phyloP scores from a whole-genome alignment of 352 stramenopile species.

The Globisporangium paddicum region DNA sequence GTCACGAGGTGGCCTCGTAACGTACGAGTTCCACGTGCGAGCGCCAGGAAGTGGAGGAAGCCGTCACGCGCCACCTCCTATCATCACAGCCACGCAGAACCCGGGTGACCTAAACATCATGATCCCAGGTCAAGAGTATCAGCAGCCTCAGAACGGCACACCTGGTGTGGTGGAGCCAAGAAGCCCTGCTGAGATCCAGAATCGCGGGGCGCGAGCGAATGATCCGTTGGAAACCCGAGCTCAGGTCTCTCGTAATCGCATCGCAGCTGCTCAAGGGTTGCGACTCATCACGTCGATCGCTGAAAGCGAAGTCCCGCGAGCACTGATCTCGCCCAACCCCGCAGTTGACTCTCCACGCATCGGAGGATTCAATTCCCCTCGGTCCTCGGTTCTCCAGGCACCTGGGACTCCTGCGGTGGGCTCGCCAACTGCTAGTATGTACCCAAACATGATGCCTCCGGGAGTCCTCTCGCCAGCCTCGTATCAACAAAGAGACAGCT shows the following conservation, averaged over 20 bases:
- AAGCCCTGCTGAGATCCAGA: conserved; percentile 80
- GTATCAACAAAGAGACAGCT: conserved; percentile 78
- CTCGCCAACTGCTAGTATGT: conserved; percentile 48
- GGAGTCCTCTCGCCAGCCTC: conserved; percentile 70
- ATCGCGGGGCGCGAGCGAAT: conserved; percentile 47
- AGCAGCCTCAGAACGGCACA: conserved; percentile 41
- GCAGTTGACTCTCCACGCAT: conserved; percentile 79
- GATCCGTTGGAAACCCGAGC: conserved; percentile 14
- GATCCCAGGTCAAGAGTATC: conserved; percentile 66
- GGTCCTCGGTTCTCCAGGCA: conserved; percentile 61
- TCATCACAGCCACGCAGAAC: conserved; percentile 40
- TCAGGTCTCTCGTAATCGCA: conserved; percentile 26
- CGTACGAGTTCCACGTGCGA: conserved; percentile 84
- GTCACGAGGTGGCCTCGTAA: conserved; percentile 75
- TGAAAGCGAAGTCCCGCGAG: conserved; percentile 75
- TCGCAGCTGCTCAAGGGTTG: conserved; percentile 58
- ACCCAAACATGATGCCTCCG: conserved; percentile 32
- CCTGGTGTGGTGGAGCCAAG: conserved; percentile 38
- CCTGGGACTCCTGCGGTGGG: conserved; percentile 62
- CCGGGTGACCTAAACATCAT: conserved; percentile 37
- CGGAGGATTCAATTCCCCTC: conserved; percentile 72
- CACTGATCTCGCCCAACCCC: conserved; percentile 81
- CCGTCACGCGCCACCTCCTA: conserved; percentile 37
- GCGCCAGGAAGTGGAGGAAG: background rate
- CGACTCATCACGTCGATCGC: conserved; percentile 78